Percentiles rank a stretch among this genome's conserved stretches.
Evolutionary conservation across 2,329 filamentous ascomycete species (phyloP).

Genomic region (Sordariomycetes sp.): DNA sequence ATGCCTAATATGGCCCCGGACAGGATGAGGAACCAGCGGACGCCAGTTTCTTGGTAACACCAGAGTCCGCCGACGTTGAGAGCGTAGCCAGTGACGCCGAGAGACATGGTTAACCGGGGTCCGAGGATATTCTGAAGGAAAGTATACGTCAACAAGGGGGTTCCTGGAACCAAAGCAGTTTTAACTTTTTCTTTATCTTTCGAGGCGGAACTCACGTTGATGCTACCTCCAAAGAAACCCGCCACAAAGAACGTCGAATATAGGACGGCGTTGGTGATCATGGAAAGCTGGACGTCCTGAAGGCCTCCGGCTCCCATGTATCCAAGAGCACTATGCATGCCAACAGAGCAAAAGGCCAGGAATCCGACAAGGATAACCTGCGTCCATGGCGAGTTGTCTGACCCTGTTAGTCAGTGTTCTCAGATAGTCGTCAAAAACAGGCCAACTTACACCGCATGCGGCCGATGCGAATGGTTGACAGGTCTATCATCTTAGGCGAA

Average conservation of each 20-base stretch:
- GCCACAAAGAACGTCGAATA: conserved; percentile 12
- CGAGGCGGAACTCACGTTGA: conserved; percentile 29
- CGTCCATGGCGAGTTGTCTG: conserved; percentile 6
- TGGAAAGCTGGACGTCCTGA: conserved; percentile 32
- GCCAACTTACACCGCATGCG: neutral
- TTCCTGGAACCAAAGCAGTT: too few species aligned
- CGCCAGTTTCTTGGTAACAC: conserved; percentile 36
- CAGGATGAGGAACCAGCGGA: conserved; percentile 38
- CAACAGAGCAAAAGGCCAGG: conserved; percentile 38
- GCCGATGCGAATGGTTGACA: neutral
- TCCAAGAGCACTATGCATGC: conserved; percentile 46
- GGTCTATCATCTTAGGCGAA: neutral
- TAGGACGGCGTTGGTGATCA: conserved; percentile 10
- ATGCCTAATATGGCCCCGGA: conserved; percentile 35
- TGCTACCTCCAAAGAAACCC: conserved; percentile 17
- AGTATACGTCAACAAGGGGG: neutral
- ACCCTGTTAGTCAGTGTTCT: neutral
- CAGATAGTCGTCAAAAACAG: neutral
- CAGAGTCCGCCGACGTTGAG: conserved; percentile 36
- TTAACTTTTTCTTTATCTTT: neutral
- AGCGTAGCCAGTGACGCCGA: conserved; percentile 35
- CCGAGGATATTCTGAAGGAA: conserved; percentile 36
- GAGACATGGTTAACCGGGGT: conserved; percentile 29
- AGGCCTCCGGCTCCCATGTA: conserved; percentile 39
- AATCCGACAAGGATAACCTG: conserved; percentile 40